Evolutionary conservation across 2,329 filamentous ascomycete genomes (phyloP), one percentile per base, ranked within the genome.

Genomic region (Dactylellina drechsleri): DNA sequence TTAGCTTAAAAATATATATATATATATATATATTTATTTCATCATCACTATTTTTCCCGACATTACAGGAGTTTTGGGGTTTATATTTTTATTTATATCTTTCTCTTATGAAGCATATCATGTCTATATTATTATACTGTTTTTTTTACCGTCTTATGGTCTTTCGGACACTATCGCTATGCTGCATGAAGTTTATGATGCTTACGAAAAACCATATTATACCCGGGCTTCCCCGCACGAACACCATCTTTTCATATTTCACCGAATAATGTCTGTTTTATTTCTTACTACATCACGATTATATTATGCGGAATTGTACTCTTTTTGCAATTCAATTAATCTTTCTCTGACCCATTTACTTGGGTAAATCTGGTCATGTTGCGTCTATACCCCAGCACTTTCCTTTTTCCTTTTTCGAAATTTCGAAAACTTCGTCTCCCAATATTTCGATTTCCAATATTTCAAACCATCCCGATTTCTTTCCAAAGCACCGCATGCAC

Each of bases 171-270:
- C 61, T 54, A 28, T 67, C 53, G 59, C 49, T 68, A 50, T 66
- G 64, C 54, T 18, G 50, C 64, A 67, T 64, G 62, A 75, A 28
- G 45, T 56, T 75, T 62, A 75, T 60, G 71, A 75, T 54, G 45
- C 40, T 65, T 64, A 75, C 53, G 71, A 75, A 64, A 64, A 58
- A 64, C 60, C 23, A 60, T 52, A 40, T 65, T 59, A 62, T 60
- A 66, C 61, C 61, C 54, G 47, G 61, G 49, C 23, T 23, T 47
- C 20, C 47, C 53, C 60, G 54, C 40, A 54, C 57, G n/a, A 54
- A 54, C 16, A 7, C 31, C 31, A 7, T 10, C 31, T 7, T 36
- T 36, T 10, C 10, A 36, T 36, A 36, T 57, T 49, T 65, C 28
- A 53, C 36, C 50, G 43, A 20, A 47, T 74, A 74, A 66, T 66